A percentile compares a stretch with the other conserved stretches of the same genome.
phyloP scores from a whole-genome alignment of 768 basidiomycete species.

The Amanita polypyramis region DNA sequence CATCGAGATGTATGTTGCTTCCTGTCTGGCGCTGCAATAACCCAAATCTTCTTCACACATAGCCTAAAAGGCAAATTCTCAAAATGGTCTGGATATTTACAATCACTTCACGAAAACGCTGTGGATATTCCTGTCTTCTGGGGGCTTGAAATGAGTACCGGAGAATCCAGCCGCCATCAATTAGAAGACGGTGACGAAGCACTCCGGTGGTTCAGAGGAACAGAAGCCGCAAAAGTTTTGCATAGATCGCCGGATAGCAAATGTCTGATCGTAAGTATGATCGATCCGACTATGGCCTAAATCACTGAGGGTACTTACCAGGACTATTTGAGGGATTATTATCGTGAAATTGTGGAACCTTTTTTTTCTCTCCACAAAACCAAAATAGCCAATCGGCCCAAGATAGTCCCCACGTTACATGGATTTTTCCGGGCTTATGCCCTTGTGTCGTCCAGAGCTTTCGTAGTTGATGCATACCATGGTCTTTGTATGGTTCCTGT shows the following conservation, averaged over 20 bases:
- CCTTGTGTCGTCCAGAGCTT: constrained; percentile 74
- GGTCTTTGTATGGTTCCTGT: constrained; percentile 77
- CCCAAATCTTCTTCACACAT: neutral
- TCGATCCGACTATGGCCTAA: neutral
- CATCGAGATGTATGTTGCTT: constrained; percentile 40
- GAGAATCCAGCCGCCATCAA: neutral
- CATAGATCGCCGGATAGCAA: constrained; percentile 10
- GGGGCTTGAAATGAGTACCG: constrained; percentile 16
- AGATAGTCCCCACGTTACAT: constrained; percentile 16
- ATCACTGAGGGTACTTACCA: constrained; percentile 11
- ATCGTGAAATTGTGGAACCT: constrained; percentile 22
- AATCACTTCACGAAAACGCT: constrained; percentile 41
- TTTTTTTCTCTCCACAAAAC: constrained; percentile 16
- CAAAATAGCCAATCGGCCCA: constrained; percentile 5
- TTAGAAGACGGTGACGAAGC: constrained; percentile 21
- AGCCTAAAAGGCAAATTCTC: constrained; percentile 42
- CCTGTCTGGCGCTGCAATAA: neutral
- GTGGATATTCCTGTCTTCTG: constrained; percentile 59
- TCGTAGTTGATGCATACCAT: constrained; percentile 76
- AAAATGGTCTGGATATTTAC: constrained; percentile 56
- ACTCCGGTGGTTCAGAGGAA: constrained; percentile 30
- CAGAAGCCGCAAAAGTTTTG: constrained; percentile 25
- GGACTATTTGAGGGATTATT: constrained; percentile 28
- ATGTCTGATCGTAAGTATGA: constrained; percentile 16
- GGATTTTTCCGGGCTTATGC: constrained; percentile 45